Conservation (phyloP, 73 alveolate genomes). For the Paramecium tetraurelia region DNA sequence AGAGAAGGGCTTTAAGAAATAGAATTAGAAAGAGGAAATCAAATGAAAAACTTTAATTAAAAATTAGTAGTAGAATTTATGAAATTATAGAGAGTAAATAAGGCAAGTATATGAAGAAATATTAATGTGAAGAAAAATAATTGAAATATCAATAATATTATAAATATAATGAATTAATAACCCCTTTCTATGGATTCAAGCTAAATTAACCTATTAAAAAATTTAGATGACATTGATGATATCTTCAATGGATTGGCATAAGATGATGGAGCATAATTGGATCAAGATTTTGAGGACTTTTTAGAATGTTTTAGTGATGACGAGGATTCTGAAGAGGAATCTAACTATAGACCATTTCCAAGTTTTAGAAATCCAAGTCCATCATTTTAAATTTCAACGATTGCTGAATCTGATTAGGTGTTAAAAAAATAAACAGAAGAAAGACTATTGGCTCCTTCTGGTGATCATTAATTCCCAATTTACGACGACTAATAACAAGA, state of each 20-base stretch:
- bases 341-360: constrained; percentile 19
- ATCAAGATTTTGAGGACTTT: constrained; percentile 49
- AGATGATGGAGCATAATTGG: constrained; percentile 26
- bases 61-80: background rate
- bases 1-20: no score
- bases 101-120: background rate
- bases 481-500: background rate
- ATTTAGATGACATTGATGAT: constrained; percentile 52
- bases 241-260: constrained; percentile 38
- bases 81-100: background rate
- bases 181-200: constrained; percentile 33
- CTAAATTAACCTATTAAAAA: background rate
- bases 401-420: background rate
- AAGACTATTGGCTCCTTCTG: background rate
- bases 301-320: constrained; percentile 47
- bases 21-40: background rate
- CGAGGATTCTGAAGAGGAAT: constrained; percentile 9
- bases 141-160: background rate
- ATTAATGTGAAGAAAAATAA: background rate
- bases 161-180: background rate
- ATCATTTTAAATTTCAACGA: background rate
- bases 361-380: constrained; percentile 41
- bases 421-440: background rate
- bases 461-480: constrained; percentile 13
- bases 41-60: background rate